Base-by-base conservation (phyloP, 2,329 filamentous ascomycete species). In the Penicillium sp. region DNA sequence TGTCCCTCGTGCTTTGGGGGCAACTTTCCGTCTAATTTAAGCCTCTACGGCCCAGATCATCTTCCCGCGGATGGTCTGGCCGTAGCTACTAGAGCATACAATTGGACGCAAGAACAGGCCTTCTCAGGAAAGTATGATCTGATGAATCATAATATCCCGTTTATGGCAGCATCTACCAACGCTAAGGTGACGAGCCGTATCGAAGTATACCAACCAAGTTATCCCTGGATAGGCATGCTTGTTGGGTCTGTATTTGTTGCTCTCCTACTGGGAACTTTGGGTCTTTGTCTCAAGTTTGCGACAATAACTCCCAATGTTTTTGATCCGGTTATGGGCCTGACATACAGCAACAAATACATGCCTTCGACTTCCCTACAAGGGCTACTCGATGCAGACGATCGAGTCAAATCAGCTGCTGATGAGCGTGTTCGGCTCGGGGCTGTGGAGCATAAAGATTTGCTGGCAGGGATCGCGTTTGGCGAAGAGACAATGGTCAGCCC, bases 261-360 rank as follows among this genome's bases (percentile, higher is more conserved):
- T 14, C 33, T 43, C 5, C 13, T 29, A 33, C 16, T 44, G 39
- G 36, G 34, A 9, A 8, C 31, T 14, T 13, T 51, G 2, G 28
- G 48, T 33, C 23, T 51, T 28, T 28, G 8, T 19, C 36, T 51
- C 10, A 21, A 23, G 31, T 43, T 31, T 51, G 37, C 24, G 5
- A 51, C 48, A n/a, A 51, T 31, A 14, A 16, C 23, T 43, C 48
- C 48, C 9, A 44, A 51, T 51, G 23, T 51, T 2, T 51, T 51
- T 23, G 48, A 51, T 44, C 48, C 48, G 3, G 48, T 51, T 21
- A 31, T 44, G n/a, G 48, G 48, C 28, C 14, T 51, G 48, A 51
- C 48, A 7, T 51, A 51, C 18, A 31, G 28, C 5, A 51, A 51
- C 14, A 24, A 51, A 23, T 33, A 51, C 24, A 51, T 44, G 48